These are phyloP conservation scores for Onygenales sp. DNA, from an alignment of 2,329 filamentous ascomycete genomes.

Conservation along the genomic window DNA sequence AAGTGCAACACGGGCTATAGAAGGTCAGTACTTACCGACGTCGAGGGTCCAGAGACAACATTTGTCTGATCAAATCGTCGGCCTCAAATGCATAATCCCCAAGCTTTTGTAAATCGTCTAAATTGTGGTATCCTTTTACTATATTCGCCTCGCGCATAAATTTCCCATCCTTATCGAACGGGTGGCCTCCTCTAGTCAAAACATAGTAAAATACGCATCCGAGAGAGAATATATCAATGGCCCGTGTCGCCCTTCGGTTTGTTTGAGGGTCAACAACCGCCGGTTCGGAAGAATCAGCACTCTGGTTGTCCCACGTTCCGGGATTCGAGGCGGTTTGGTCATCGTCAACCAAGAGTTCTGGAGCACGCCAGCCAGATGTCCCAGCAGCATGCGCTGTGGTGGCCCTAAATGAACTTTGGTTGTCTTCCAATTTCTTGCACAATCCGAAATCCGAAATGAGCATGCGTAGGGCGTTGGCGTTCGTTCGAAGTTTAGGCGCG, in stretches of 20 bases:
- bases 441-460: conserved; percentile 96
- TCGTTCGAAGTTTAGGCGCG: conserved; percentile 42
- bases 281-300: conserved; percentile 38
- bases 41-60: conserved; percentile 61
- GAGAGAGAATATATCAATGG: conserved; percentile 95
- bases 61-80: conserved; percentile 72
- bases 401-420: conserved; percentile 87
- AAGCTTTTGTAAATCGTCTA: conserved; percentile 61
- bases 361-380: conserved; percentile 92
- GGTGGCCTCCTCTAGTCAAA: conserved; percentile 83
- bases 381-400: conserved; percentile 90
- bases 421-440: conserved; percentile 92
- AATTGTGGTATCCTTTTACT: conserved; percentile 72
- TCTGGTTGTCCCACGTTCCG: conserved; percentile 22
- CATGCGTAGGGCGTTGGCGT: conserved; percentile 63
- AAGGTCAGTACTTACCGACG: conserved; percentile 34
- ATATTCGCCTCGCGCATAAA: conserved; percentile 98
- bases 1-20: not conserved
- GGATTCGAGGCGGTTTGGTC: conserved; percentile 43
- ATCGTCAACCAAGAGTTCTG: conserved; percentile 79
- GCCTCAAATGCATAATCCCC: conserved; percentile 82
- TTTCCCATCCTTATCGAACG: conserved; percentile 86
- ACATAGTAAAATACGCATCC: conserved; percentile 99
- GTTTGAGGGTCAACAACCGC: conserved; percentile 46
- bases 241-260: conserved; percentile 77